Conservation (phyloP, 495 filamentous ascomycete species). For the Parachaetomium inaequale region DNA sequence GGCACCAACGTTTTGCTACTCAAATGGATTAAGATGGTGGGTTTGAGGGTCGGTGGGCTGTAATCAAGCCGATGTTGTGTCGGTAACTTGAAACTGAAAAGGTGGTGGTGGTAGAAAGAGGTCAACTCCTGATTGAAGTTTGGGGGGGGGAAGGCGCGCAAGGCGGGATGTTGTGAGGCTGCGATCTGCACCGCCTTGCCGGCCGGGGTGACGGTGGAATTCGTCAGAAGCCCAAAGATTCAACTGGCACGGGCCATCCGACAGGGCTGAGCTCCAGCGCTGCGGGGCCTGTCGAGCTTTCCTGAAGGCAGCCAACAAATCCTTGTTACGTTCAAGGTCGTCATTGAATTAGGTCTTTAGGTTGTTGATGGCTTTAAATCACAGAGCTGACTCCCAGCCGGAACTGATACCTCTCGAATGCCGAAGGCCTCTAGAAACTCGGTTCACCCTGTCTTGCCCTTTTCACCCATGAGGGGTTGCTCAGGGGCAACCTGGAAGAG, state of each 20-base stretch:
- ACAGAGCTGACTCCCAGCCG: too few species aligned
- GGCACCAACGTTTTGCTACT: conserved; percentile 4
- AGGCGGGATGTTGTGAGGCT: conserved; percentile 27
- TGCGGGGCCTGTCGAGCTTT: too few species aligned
- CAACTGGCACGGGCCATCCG: conserved; percentile 28
- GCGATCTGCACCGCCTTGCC: conserved; percentile 23
- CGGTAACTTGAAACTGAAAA: background rate
- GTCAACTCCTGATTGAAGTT: background rate
- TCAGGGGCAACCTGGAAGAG: too few species aligned
- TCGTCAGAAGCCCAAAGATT: conserved; percentile 39
- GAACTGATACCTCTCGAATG: too few species aligned
- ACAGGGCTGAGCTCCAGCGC: background rate
- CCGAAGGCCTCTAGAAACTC: too few species aligned
- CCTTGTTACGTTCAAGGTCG: too few species aligned
- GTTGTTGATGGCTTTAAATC: too few species aligned
- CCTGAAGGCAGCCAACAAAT: too few species aligned
- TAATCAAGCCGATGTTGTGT: background rate
- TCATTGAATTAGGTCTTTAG: too few species aligned
- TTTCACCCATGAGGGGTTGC: too few species aligned
- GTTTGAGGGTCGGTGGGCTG: background rate
- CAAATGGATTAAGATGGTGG: background rate
- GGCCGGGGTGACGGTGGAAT: conserved; percentile 33
- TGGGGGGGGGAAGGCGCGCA: conserved; percentile 1
- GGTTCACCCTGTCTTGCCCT: too few species aligned
- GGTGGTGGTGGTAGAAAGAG: background rate